Evolutionary conservation across 768 basidiomycete species (phyloP).

Genomic region (Suillus hirtellus): DNA sequence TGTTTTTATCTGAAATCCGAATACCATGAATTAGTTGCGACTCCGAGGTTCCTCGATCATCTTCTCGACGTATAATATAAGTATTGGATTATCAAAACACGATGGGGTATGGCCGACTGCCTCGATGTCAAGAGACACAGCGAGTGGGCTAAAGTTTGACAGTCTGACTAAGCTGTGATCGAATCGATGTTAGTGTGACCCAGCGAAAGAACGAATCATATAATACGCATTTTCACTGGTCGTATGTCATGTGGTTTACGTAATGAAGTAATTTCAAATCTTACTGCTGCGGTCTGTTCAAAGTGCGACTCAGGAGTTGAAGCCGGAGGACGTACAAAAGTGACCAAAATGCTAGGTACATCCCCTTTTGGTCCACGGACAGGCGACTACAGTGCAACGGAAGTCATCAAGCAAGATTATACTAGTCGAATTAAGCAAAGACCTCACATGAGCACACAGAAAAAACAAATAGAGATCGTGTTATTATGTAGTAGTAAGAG

Average conservation of each 20-base stretch:
- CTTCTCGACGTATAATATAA: not conserved
- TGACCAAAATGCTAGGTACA: not conserved
- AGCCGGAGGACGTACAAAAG: too few species aligned
- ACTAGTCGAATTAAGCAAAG: not conserved
- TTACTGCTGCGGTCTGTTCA: too few species aligned
- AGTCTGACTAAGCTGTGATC: too few species aligned
- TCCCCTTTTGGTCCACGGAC: not conserved
- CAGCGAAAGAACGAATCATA: too few species aligned
- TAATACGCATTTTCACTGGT: too few species aligned
- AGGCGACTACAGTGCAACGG: not conserved
- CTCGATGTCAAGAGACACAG: not conserved
- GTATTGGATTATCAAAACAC: not conserved
- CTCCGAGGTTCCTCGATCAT: not conserved
- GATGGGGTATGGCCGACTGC: too few species aligned
- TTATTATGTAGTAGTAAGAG: not conserved
- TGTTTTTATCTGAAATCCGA: not conserved
- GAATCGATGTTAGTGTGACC: too few species aligned
- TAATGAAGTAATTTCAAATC: too few species aligned
- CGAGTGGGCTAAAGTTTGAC: not conserved
- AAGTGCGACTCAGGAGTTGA: too few species aligned
- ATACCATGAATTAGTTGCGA: not conserved
- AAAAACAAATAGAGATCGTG: not conserved
- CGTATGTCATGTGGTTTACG: too few species aligned
- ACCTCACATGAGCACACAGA: not conserved
- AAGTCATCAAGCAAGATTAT: not conserved